These are phyloP conservation scores for Galerina marginata DNA, from an alignment of 768 basidiomycete genomes.

Conservation along the genomic window DNA sequence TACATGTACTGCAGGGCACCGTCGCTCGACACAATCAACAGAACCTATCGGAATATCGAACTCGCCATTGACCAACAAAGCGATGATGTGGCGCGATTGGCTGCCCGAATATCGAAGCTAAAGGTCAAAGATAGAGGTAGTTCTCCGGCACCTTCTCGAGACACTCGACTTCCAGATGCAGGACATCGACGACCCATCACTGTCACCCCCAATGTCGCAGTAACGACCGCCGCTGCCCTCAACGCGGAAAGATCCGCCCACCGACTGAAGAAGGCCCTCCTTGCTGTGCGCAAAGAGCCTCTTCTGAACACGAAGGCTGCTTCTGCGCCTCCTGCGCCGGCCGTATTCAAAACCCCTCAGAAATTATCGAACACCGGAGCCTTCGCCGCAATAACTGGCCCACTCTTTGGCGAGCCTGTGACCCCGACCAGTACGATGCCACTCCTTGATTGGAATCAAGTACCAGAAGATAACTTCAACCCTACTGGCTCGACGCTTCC, in stretches of 20 bases:
- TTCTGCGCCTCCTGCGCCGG: constrained; percentile 34
- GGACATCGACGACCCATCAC: constrained; percentile 44
- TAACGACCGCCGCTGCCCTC: constrained; percentile 79
- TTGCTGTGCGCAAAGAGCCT: constrained; percentile 65
- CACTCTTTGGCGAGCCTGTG: constrained; percentile 31
- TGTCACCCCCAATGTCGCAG: constrained; percentile 70
- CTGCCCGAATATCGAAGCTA: constrained; percentile 57
- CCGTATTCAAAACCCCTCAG: constrained; percentile 44
- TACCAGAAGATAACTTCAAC: constrained; percentile 49
- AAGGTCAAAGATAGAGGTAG: constrained; percentile 34
- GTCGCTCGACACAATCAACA: constrained; percentile 82
- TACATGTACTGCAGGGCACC: constrained; percentile 62
- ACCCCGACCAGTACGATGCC: constrained; percentile 3
- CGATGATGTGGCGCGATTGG: constrained; percentile 55
- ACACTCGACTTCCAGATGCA: constrained; percentile 47
- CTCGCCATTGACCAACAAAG: constrained; percentile 67
- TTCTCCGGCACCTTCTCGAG: constrained; percentile 25
- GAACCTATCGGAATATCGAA: constrained; percentile 87
- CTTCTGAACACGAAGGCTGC: constrained; percentile 65
- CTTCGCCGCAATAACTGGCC: constrained; percentile 22
- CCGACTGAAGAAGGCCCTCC: constrained; percentile 69
- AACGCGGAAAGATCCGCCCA: constrained; percentile 80
- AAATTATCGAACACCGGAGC: constrained; percentile 18
- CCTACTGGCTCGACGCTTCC: constrained; percentile 32
- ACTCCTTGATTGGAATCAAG: constrained; percentile 25